Conservation (phyloP, 768 basidiomycete species). For the Lactarius hatsudake region DNA sequence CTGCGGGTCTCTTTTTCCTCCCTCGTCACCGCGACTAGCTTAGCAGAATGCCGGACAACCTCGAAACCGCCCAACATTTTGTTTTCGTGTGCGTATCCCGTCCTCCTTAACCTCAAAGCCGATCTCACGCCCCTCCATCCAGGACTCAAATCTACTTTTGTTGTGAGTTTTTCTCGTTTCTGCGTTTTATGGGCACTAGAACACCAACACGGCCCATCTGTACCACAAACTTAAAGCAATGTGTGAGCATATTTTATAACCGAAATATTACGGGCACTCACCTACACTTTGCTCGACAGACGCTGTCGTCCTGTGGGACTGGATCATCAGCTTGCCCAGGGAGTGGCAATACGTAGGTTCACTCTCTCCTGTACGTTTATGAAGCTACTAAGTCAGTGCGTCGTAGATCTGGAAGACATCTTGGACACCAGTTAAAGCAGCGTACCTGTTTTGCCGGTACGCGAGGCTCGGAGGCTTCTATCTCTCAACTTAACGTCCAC, state of each 20-base stretch:
- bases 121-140: neutral
- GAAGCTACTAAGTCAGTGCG: conserved; percentile 6
- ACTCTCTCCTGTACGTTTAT: conserved; percentile 16
- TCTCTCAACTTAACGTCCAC: conserved; percentile 5
- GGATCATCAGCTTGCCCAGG: conserved; percentile 73
- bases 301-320: conserved; percentile 82
- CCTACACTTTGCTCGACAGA: conserved; percentile 41
- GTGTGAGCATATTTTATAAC: conserved; percentile 46
- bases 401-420: conserved; percentile 74
- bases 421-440: conserved; percentile 82
- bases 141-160: conserved; percentile 79
- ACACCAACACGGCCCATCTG: conserved; percentile 36
- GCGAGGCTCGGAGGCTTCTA: conserved; percentile 28
- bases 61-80: conserved; percentile 65
- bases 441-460: conserved; percentile 82
- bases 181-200: conserved; percentile 27
- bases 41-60: conserved; percentile 42
- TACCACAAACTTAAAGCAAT: conserved; percentile 38
- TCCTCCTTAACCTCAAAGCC: neutral
- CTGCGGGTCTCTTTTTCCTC: neutral
- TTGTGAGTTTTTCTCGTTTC: conserved; percentile 49
- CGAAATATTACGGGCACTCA: neutral
- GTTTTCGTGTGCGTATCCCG: conserved; percentile 58
- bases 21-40: neutral
- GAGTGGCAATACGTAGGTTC: conserved; percentile 70